Conservation (phyloP, 495 filamentous ascomycete species). For the Aspergillus affinis region DNA sequence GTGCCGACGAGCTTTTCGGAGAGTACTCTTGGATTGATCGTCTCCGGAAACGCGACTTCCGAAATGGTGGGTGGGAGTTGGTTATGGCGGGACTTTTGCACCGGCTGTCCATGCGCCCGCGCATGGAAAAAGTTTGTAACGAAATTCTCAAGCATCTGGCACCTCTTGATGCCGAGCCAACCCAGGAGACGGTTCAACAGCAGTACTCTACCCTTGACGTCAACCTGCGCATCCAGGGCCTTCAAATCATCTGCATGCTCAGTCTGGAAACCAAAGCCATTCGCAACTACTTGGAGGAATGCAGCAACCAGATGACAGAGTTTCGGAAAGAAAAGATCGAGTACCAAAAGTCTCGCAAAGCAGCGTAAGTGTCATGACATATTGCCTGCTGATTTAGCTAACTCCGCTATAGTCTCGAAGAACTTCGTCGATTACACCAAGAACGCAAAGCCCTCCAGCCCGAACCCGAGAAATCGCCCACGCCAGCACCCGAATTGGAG, state of each 20-base stretch:
- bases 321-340: slow-evolving; percentile 95
- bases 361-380: slow-evolving; percentile 62
- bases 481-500: slow-evolving; percentile 61
- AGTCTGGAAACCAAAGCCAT: slow-evolving; percentile 83
- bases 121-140: slow-evolving; percentile 70
- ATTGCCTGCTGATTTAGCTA: slow-evolving; percentile 21
- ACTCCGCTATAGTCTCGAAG: slow-evolving; percentile 63
- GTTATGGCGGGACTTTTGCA: slow-evolving; percentile 86
- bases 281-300: slow-evolving; percentile 84
- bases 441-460: slow-evolving; percentile 84
- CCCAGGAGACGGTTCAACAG: slow-evolving; percentile 63
- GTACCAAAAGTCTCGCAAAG: slow-evolving; percentile 78
- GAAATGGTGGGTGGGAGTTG: slow-evolving; percentile 85
- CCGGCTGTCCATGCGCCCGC: slow-evolving; percentile 75
- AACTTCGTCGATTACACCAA: slow-evolving; percentile 78
- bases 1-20: slow-evolving; percentile 70
- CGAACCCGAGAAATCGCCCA: slow-evolving; percentile 58
- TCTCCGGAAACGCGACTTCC: slow-evolving; percentile 79
- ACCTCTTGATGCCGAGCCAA: slow-evolving; percentile 71
- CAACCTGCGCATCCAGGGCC: slow-evolving; percentile 74
- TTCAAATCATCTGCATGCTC: slow-evolving; percentile 86
- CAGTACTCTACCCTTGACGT: slow-evolving; percentile 76
- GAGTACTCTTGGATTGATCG: slow-evolving; percentile 80
- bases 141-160: slow-evolving; percentile 75
- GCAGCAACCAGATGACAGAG: slow-evolving; percentile 86